phyloP scores from a whole-genome alignment of 2,329 filamentous ascomycete genomes.

The Colletotrichum sp. region DNA sequence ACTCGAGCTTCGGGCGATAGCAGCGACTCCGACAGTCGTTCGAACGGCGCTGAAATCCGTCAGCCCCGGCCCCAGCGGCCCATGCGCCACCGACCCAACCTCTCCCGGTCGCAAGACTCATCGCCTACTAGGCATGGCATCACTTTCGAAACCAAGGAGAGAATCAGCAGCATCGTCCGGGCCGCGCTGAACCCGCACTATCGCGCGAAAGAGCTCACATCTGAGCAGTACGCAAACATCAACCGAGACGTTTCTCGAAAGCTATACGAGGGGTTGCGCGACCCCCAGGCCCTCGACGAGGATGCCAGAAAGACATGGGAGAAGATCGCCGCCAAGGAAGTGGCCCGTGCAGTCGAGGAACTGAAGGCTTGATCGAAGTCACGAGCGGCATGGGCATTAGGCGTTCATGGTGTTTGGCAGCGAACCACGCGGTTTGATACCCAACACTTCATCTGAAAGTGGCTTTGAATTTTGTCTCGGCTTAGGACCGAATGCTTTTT shows the following conservation, averaged over 20 bases:
- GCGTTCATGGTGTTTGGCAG: constrained; percentile 21
- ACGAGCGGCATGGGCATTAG: constrained; percentile 8
- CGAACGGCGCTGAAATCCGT: constrained; percentile 49
- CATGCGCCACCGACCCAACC: constrained; percentile 41
- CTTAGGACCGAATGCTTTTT: neutral
- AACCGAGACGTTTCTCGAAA: constrained; percentile 89
- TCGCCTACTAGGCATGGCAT: constrained; percentile 72
- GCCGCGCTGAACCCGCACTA: constrained; percentile 83
- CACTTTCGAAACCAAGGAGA: constrained; percentile 84
- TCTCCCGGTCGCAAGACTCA: constrained; percentile 61
- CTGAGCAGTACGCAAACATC: constrained; percentile 90
- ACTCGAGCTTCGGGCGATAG: constrained; percentile 50
- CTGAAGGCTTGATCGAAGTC: constrained; percentile 32
- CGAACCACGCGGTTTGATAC: constrained; percentile 23
- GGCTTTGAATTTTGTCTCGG: constrained; percentile 13
- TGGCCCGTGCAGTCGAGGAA: constrained; percentile 73
- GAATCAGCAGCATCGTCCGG: constrained; percentile 88
- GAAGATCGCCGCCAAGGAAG: constrained; percentile 77
- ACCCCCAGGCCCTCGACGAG: constrained; percentile 64
- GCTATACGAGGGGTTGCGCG: constrained; percentile 75
- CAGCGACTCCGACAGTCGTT: constrained; percentile 48
- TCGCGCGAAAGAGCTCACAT: constrained; percentile 74
- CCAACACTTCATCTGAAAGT: constrained; percentile 17
- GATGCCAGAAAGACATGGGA: constrained; percentile 75
- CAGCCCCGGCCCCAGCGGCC: constrained; percentile 57